Evolutionary conservation across 1,284 basidiomycete species (phyloP).

Genomic region (Pseudozyma pruni): DNA sequence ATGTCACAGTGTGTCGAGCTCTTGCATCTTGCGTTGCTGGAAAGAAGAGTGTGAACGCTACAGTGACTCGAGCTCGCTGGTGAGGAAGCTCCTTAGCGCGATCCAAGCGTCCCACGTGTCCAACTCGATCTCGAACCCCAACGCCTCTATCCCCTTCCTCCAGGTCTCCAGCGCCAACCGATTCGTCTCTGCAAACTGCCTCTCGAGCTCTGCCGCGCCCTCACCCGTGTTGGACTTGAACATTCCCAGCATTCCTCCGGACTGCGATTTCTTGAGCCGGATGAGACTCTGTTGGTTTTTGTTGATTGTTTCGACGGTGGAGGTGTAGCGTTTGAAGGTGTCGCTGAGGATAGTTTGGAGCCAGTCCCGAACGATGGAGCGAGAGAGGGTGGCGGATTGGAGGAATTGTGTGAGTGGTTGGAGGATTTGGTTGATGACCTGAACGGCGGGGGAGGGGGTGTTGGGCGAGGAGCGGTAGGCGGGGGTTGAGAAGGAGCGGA

Average conservation of each 20-base stretch:
- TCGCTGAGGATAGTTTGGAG: conserved; percentile 26
- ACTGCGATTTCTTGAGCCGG: conserved; percentile 54
- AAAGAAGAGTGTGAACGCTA: background rate
- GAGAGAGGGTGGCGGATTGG: background rate
- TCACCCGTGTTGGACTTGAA: conserved; percentile 7
- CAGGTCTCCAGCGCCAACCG: conserved; percentile 3
- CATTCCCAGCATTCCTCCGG: conserved; percentile 3
- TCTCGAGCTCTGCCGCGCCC: background rate
- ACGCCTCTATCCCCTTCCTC: background rate
- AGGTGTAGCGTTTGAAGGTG: conserved; percentile 35
- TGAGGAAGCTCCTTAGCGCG: conserved; percentile 13
- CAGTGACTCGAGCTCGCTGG: conserved; percentile 8
- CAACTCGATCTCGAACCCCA: conserved; percentile 10
- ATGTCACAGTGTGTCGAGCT: no score
- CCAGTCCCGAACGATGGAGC: conserved; percentile 14
- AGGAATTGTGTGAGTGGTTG: conserved; percentile 20
- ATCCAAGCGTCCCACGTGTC: conserved; percentile 10
- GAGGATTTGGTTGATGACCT: conserved; percentile 32
- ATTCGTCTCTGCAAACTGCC: conserved; percentile 8
- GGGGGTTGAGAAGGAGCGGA: conserved; percentile 84
- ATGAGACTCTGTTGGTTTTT: conserved; percentile 62
- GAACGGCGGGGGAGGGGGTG: conserved; percentile 71
- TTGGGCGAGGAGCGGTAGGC: conserved; percentile 78
- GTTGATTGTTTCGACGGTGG: conserved; percentile 55
- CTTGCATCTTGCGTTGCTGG: no score